A percentile compares a stretch with the other conserved stretches of the same genome.
Conservation (phyloP, 441 rosid species). For the Brassica balearica region DNA sequence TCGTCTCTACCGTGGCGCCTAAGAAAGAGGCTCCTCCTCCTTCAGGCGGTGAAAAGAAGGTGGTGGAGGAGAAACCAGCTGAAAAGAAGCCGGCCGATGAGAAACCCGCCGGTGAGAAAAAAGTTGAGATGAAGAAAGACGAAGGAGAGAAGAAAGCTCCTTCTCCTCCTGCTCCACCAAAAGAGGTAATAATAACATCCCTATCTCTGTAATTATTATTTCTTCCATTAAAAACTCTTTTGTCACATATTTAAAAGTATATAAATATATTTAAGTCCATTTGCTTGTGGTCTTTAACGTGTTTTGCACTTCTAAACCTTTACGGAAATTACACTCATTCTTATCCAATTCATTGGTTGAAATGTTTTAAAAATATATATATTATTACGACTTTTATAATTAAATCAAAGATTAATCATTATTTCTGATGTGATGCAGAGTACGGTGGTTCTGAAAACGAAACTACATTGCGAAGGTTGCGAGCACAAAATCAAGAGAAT, state of each 20-base stretch:
- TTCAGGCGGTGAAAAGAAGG: slow-evolving; percentile 45
- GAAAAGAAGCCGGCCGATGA: background rate
- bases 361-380: background rate
- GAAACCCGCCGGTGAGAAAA: slow-evolving; percentile 46
- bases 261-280: slow-evolving; percentile 11
- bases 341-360: background rate
- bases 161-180: slow-evolving; percentile 53
- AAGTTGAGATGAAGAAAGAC: slow-evolving; percentile 54
- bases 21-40: slow-evolving; percentile 66
- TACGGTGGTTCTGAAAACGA: slow-evolving; percentile 72
- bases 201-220: background rate
- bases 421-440: slow-evolving; percentile 55
- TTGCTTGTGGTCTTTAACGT: slow-evolving; percentile 41
- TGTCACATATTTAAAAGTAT: background rate
- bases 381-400: background rate
- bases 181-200: slow-evolving; percentile 59
- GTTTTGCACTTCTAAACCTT: slow-evolving; percentile 43
- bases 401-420: background rate
- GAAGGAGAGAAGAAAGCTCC: slow-evolving; percentile 66
- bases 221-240: background rate
- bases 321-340: slow-evolving; percentile 38
- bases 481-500: slow-evolving; percentile 63
- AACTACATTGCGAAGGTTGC: slow-evolving; percentile 87
- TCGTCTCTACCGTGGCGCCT: slow-evolving; percentile 67
- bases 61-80: slow-evolving; percentile 40